Evolutionary conservation across 1,139 yeast species (phyloP), one percentile per base, ranked within the genome.

Genomic region (Nakaseomyces bracarensis): DNA sequence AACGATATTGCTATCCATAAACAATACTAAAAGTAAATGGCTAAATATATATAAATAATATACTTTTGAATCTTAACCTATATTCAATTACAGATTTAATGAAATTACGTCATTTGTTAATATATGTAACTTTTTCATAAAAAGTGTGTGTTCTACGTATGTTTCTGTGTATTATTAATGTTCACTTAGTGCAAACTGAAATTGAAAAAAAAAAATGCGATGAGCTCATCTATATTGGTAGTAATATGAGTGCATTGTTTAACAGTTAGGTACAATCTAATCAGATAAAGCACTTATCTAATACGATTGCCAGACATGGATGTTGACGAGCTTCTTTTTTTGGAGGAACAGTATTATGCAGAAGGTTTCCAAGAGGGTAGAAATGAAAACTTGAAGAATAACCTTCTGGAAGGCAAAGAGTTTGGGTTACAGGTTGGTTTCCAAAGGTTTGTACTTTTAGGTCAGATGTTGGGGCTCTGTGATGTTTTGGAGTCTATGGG

Each of bases 341-440:
- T 60, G 22, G 65, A 60, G 33, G 61, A 60, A 39, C 42, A 72
- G 36, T 78, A 70, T 57, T 84, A 81, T 55, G 58, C 70, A 11
- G 75, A 75, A 47, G 95, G 95, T 7, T 72, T 57, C 47, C 53
- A 57, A 28, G 76, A 74, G 41, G 82, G 81, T 0, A 54, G 60
- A 13, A 50, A 53, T 8, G 77, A 69, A 38, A 76, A 77, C 0
- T 68, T 67, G 40, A 54, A 60, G 40, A 80, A 79, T 36, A 89
- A 91, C 38, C 67, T 64, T 42, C 49, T 70, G 1, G 94, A 83
- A 58, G 95, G 95, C 1, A 78, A 77, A 51, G 84, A 81, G 50
- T 81, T 72, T 54, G 95, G 95, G 0, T 69, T 81, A 41, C 93
- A 84, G 54, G 80, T 86, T 0, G 93, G 87, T 0, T 82, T 76